Conservation (phyloP, 2,329 filamentous ascomycete species). For the Trichocomaceae sp. region DNA sequence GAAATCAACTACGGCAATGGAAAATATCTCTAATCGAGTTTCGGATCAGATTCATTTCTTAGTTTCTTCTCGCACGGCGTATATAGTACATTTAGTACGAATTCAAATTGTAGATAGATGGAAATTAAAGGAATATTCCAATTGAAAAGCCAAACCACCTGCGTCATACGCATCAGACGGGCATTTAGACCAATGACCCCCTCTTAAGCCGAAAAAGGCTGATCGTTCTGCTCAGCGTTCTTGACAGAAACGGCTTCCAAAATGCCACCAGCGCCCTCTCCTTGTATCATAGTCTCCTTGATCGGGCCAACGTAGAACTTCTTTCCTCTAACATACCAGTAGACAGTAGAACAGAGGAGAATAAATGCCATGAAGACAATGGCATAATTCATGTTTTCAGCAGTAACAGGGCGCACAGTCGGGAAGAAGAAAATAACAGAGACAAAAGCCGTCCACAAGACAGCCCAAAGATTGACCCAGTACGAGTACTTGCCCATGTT, state of each 20-base stretch:
- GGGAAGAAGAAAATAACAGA: constrained; percentile 51
- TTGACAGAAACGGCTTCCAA: constrained; percentile 4
- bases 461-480: constrained; percentile 45
- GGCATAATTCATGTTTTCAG: constrained; percentile 35
- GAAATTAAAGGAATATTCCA: not conserved
- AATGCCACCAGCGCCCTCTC: constrained; percentile 3
- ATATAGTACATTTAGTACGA: not conserved
- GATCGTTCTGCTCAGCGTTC: not conserved
- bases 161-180: not conserved
- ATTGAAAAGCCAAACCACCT: too few species aligned
- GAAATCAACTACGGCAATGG: not conserved
- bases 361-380: constrained; percentile 14
- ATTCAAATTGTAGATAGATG: not conserved
- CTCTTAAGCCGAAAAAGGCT: not conserved
- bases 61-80: not conserved
- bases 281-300: constrained; percentile 12
- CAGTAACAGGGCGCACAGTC: constrained; percentile 41
- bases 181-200: not conserved
- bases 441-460: constrained; percentile 49
- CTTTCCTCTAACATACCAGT: constrained; percentile 12
- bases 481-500: constrained; percentile 41
- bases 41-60: not conserved
- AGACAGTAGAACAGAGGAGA: constrained; percentile 9
- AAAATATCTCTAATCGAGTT: not conserved
- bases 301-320: constrained; percentile 14